Percentiles rank a stretch among this genome's conserved stretches.
phyloP scores from a whole-genome alignment of 768 basidiomycete species.

The Coprinopsis cinerea region DNA sequence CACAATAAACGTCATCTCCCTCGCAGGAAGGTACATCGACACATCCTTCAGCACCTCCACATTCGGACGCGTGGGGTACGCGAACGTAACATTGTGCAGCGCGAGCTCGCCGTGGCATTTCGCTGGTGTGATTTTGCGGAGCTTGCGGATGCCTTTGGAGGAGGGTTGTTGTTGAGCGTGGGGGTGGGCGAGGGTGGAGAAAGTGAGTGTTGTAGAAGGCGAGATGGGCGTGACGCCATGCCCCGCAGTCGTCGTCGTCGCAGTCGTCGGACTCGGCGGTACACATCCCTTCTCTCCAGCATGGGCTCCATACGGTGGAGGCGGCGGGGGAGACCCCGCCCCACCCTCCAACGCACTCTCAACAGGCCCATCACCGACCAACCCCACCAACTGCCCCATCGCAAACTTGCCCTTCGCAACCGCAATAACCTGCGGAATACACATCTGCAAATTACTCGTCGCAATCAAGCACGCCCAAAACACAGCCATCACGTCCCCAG shows the following conservation, averaged over 20 bases:
- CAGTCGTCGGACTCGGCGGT: not conserved
- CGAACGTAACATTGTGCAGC: constrained; percentile 69
- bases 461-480: constrained; percentile 98
- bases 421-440: constrained; percentile 73
- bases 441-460: constrained; percentile 80
- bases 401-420: constrained; percentile 81
- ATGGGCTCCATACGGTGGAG: not conserved
- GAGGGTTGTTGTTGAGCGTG: too few relatives aligned
- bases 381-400: constrained; percentile 59
- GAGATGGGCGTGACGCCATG: not conserved
- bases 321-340: constrained; percentile 3
- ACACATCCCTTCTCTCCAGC: not conserved
- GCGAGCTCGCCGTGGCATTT: constrained; percentile 70
- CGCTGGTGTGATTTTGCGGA: constrained; percentile 63
- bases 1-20: constrained; percentile 87
- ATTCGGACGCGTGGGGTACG: constrained; percentile 76
- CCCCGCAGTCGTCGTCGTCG: not conserved
- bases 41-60: constrained; percentile 60
- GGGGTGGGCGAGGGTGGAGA: constrained; percentile 31
- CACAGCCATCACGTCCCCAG: constrained; percentile 89
- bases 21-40: constrained; percentile 62
- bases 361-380: constrained; percentile 43
- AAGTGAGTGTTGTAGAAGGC: constrained; percentile 9
- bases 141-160: too few relatives aligned
- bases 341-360: constrained; percentile 6